Evolutionary conservation across 108 stramenopile species (phyloP).

Genomic region (Pseudonitzschia delicatissima): DNA sequence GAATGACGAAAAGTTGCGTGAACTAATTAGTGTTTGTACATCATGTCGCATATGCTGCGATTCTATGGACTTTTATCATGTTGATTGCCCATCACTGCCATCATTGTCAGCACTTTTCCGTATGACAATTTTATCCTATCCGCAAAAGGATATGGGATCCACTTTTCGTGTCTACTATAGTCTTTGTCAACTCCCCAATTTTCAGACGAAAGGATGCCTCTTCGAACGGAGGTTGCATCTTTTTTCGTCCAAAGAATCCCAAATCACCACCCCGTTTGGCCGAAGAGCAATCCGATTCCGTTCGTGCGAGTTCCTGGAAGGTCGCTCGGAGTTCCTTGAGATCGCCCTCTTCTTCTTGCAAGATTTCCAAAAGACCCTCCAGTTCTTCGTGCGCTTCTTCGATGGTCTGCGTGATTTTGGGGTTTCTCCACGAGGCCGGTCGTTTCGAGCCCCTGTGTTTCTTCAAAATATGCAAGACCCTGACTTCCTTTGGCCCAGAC

Average conservation of each 20-base stretch:
- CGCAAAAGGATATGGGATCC: conserved; percentile 84
- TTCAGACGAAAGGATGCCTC: conserved; percentile 76
- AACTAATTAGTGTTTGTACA: too few relatives aligned
- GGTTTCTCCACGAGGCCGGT: conserved; percentile 70
- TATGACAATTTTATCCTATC: conserved; percentile 38
- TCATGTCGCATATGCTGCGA: too few relatives aligned
- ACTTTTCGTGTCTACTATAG: conserved; percentile 76
- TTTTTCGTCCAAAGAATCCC: conserved; percentile 78
- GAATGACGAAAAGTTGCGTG: too few relatives aligned
- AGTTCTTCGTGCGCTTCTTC: conserved; percentile 75
- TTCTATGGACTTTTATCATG: too few relatives aligned
- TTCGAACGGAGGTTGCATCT: conserved; percentile 81
- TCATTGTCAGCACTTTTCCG: neutral
- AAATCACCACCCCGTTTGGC: conserved; percentile 86
- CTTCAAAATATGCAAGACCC: conserved; percentile 81
- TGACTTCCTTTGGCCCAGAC: conserved; percentile 61
- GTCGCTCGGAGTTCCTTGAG: conserved; percentile 63
- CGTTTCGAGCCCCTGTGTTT: conserved; percentile 76
- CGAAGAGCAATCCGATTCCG: conserved; percentile 79
- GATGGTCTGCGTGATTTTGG: conserved; percentile 63
- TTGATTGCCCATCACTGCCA: neutral
- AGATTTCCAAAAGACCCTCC: conserved; percentile 49
- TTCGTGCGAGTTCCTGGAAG: conserved; percentile 76
- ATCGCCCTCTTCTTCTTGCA: conserved; percentile 48
- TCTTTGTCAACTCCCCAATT: conserved; percentile 74